Conservation (phyloP, 192 early-diverging fungal species). For the Glomus cerebriforme region DNA sequence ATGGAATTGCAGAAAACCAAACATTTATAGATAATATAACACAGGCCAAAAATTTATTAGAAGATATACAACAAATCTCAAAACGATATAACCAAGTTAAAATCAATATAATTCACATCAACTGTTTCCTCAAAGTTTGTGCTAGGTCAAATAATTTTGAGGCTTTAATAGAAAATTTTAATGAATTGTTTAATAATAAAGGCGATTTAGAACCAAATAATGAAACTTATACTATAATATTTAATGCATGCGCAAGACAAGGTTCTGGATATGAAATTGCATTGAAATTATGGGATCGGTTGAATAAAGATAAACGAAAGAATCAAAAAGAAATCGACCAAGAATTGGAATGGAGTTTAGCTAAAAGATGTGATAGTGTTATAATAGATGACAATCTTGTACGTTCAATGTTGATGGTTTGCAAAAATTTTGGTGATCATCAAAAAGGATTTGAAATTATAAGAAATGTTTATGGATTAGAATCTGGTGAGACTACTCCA, state of each 20-base stretch:
- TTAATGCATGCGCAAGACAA: conserved; percentile 37
- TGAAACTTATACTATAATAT: conserved; percentile 38
- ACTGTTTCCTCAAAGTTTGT: conserved; percentile 45
- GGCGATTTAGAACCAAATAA: conserved; percentile 33
- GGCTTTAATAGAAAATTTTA: conserved; percentile 31
- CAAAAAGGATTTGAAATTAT: conserved; percentile 21
- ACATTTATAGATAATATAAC: conserved; percentile 35
- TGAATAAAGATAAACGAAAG: not conserved
- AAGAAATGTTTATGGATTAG: conserved; percentile 2
- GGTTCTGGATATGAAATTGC: conserved; percentile 38
- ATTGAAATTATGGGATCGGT: conserved; percentile 39
- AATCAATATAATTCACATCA: conserved; percentile 31
- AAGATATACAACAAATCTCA: conserved; percentile 24
- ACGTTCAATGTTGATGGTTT: conserved; percentile 12
- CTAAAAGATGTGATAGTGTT: not conserved
- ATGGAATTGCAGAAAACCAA: conserved; percentile 39
- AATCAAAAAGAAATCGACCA: not conserved
- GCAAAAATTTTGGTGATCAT: not conserved
- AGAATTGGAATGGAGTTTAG: not conserved
- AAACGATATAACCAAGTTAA: not conserved
- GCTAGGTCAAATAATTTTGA: conserved; percentile 31
- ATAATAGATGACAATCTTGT: conserved; percentile 14
- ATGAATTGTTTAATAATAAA: conserved; percentile 28
- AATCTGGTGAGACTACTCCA: not conserved
- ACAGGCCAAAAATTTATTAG: conserved; percentile 34